These are phyloP conservation scores for Tillandsia fasciculata DNA, from an alignment of 176 grass and related monocot species.

Conservation along the genomic window DNA sequence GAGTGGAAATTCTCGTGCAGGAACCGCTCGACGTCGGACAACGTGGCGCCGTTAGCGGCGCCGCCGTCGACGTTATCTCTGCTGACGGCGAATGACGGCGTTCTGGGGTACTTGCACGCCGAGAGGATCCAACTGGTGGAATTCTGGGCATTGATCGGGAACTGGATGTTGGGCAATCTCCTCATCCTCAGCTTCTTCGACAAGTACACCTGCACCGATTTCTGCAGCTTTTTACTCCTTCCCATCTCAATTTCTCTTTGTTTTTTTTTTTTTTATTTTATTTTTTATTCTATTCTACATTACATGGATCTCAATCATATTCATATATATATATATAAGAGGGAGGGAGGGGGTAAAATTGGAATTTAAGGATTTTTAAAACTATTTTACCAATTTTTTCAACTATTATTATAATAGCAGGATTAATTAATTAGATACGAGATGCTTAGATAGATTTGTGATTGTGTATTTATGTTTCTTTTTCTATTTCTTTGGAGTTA, in stretches of 20 bases:
- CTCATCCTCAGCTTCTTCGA: conserved; percentile 65
- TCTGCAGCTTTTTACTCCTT: conserved; percentile 40
- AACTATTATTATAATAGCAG: too few species aligned
- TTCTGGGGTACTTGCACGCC: conserved; percentile 56
- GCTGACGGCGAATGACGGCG: conserved; percentile 31
- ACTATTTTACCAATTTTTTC: too few species aligned
- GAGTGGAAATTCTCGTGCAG: conserved; percentile 67
- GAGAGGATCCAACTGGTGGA: conserved; percentile 40
- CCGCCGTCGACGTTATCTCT: not conserved
- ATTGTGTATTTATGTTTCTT: too few species aligned
- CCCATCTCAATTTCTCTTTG: not conserved
- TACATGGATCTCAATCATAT: not conserved
- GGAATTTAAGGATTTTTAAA: too few species aligned
- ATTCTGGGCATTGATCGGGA: conserved; percentile 10
- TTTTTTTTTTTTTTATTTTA: too few species aligned
- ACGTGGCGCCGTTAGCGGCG: conserved; percentile 37
- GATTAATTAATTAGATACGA: too few species aligned
- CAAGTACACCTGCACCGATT: conserved; percentile 45
- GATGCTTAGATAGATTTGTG: too few species aligned
- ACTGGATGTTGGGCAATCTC: conserved; percentile 35
- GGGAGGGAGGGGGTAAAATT: too few species aligned
- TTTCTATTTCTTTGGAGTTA: too few species aligned
- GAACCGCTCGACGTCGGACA: conserved; percentile 76
- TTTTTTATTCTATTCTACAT: conserved; percentile 26
- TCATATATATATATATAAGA: too few species aligned